These are phyloP conservation scores for Phytophthora constricta DNA, from an alignment of 352 stramenopile genomes.

Conservation along the genomic window DNA sequence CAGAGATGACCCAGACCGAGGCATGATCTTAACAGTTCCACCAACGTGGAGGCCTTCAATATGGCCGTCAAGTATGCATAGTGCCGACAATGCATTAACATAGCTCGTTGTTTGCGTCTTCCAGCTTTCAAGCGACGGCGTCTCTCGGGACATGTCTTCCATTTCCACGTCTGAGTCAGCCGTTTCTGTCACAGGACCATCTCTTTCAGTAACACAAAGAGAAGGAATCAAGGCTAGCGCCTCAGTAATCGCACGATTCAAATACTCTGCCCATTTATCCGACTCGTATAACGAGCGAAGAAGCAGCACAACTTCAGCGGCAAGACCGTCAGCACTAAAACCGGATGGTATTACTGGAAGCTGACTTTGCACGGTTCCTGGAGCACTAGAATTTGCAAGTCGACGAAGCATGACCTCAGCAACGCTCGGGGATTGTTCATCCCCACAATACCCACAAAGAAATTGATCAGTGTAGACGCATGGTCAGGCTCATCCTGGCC, in stretches of 20 bases:
- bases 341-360: constrained; percentile 24
- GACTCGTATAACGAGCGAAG: constrained; percentile 84
- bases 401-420: constrained; percentile 60
- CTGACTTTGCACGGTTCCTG: constrained; percentile 1
- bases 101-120: constrained; percentile 56
- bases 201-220: constrained; percentile 49
- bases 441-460: constrained; percentile 80
- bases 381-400: constrained; percentile 13
- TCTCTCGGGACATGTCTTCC: constrained; percentile 76
- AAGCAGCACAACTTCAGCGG: constrained; percentile 81
- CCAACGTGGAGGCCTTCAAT: constrained; percentile 85
- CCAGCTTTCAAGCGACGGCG: constrained; percentile 64
- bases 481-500: constrained; percentile 56
- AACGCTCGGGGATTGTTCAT: constrained; percentile 76
- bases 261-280: constrained; percentile 68
- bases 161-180: constrained; percentile 84
- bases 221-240: constrained; percentile 59
- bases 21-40: constrained; percentile 86
- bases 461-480: constrained; percentile 72
- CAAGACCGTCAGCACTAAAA: constrained; percentile 53
- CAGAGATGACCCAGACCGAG: constrained; percentile 63
- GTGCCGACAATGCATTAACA: constrained; percentile 70
- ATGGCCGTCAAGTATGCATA: constrained; percentile 86
- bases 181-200: constrained; percentile 14
- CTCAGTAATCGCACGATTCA: constrained; percentile 68